Percentiles rank a stretch among this genome's conserved stretches.
These are phyloP conservation scores for Santalum album DNA, from an alignment of 164 flowering plant species.

Conservation along the genomic window DNA sequence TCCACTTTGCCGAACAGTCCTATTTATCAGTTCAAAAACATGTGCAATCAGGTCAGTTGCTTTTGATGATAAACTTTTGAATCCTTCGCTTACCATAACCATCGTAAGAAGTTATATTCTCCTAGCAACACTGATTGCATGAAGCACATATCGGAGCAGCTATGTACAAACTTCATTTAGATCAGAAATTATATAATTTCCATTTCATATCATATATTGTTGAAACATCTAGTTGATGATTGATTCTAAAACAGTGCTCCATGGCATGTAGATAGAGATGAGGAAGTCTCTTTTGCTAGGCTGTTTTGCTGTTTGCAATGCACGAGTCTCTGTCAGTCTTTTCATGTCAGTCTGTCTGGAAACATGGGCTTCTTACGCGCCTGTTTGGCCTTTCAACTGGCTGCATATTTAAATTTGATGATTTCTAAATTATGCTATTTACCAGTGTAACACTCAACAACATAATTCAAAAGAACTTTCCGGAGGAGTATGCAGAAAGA, in stretches of 20 bases:
- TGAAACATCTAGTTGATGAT: too few relatives aligned
- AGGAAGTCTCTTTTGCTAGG: too few relatives aligned
- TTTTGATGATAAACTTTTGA: conserved; percentile 1
- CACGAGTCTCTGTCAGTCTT: too few relatives aligned
- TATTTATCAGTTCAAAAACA: conserved; percentile 72
- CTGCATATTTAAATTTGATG: background rate
- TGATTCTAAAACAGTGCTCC: too few relatives aligned
- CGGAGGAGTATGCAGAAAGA: conserved; percentile 91
- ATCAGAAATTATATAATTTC: too few relatives aligned
- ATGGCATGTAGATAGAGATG: too few relatives aligned
- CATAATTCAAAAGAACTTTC: conserved; percentile 86
- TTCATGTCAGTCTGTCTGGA: too few relatives aligned
- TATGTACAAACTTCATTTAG: background rate
- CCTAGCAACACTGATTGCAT: conserved; percentile 4
- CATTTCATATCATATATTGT: too few relatives aligned
- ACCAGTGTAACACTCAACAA: conserved; percentile 86
- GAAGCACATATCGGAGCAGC: background rate
- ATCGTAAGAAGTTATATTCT: background rate
- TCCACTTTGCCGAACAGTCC: conserved; percentile 90
- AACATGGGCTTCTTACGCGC: background rate
- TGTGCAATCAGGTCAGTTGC: conserved; percentile 62
- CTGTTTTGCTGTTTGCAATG: too few relatives aligned
- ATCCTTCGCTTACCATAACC: background rate
- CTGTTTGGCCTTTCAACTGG: background rate
- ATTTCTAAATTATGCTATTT: conserved; percentile 6